Evolutionary conservation across 1,284 basidiomycete species (phyloP), one percentile per base, ranked within the genome.

Genomic region (Vanrija sp.): DNA sequence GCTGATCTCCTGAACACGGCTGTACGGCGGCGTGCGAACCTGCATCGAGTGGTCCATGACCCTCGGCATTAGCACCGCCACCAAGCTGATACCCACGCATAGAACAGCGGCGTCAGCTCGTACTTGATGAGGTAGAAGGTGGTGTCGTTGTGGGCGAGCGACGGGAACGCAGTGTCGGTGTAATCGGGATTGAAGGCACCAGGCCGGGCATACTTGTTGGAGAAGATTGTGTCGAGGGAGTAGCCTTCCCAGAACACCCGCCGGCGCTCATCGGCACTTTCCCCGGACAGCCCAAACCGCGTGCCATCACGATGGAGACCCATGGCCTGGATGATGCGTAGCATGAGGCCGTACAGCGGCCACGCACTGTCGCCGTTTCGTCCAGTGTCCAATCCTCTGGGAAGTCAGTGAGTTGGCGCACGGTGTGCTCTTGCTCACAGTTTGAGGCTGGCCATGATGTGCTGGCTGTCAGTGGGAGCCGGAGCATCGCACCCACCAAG

Each of bases 201-300:
- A 19, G 65, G 65, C 19, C 65, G 57, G 19, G 59, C 58, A 38
- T 65, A 67, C 49, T 63, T 44, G 26, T 52, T 64, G 6, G 61
- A 58, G 44, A 60, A 54, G 15, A 61, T 55, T 14, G 58, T 48
- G 21, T 61, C 59, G 23, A 52, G 44, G 0, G 52, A 43, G 34
- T 58, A 51, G 18, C 23, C 39, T 21, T 61, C 55, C 59, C 59
- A 61, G 23, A 61, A 61, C 16, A 61, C 51, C 19, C 60, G 65
- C 34, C 34, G 9, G 34, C 51, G 29, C 19, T 52, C 51, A 19
- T 52, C 51, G 21, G 28, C 34, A 34, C 16, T 18, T n/a, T 45
- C 43, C 15, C 18, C 42, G 1, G 48, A 34, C 34, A 55, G 43
- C 4, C 48, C 48, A 42, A 42, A 55, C 10, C 43, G n/a, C 18